Evolutionary conservation across 2,329 filamentous ascomycete species (phyloP).

Genomic region (Thielaviopsis cerberus): DNA sequence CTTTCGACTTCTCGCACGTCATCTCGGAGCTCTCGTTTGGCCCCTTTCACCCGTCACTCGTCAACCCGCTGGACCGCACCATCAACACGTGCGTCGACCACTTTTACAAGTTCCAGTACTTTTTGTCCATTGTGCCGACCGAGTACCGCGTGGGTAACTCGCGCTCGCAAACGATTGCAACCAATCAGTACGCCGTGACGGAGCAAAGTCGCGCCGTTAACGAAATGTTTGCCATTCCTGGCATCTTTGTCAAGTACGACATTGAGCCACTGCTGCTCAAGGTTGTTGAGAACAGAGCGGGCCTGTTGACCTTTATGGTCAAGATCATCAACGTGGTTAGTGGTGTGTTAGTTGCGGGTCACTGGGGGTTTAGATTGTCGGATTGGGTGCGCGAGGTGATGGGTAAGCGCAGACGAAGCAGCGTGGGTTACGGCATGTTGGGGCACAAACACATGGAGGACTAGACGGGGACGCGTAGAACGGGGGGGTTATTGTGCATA

Average conservation of each 20-base stretch:
- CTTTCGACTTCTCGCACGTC: constrained; percentile 95
- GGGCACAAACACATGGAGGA: constrained; percentile 24
- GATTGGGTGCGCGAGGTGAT: constrained; percentile 50
- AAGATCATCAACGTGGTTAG: constrained; percentile 79
- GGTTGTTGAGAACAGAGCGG: constrained; percentile 63
- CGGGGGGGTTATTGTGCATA: no score
- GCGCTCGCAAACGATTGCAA: constrained; percentile 34
- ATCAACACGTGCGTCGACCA: constrained; percentile 54
- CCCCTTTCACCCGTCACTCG: constrained; percentile 82
- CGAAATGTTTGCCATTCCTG: constrained; percentile 52
- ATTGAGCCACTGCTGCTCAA: constrained; percentile 87
- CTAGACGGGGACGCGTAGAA: no score
- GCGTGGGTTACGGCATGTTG: constrained; percentile 28
- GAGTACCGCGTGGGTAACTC: constrained; percentile 53
- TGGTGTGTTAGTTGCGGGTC: constrained; percentile 79
- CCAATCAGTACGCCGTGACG: constrained; percentile 95
- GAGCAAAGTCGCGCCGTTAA: constrained; percentile 58
- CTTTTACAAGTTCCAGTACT: constrained; percentile 98
- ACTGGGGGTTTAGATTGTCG: constrained; percentile 75
- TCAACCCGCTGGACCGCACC: constrained; percentile 87
- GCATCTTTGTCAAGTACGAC: constrained; percentile 96
- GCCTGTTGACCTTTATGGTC: constrained; percentile 56
- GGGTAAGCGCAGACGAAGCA: constrained; percentile 28
- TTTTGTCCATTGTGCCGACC: constrained; percentile 83
- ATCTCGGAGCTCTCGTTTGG: constrained; percentile 93